A percentile compares a stretch with the other conserved stretches of the same genome.
Evolutionary conservation across 2,329 filamentous ascomycete species (phyloP).

Genomic region (Elsinoe fawcettii): DNA sequence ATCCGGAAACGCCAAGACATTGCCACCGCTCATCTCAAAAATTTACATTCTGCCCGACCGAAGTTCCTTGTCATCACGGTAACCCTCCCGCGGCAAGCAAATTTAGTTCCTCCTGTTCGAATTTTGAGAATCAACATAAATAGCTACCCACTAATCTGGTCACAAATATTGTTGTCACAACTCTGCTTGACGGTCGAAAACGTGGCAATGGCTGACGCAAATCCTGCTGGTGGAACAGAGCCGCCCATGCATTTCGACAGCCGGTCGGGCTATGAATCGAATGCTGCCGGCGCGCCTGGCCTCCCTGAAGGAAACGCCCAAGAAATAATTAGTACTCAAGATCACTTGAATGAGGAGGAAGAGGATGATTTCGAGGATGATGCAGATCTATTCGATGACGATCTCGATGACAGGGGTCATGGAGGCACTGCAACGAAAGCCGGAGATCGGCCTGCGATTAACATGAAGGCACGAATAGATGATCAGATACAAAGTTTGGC

Average conservation of each 20-base stretch:
- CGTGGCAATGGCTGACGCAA: not conserved
- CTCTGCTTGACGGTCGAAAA: not conserved
- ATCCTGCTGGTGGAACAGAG: not conserved
- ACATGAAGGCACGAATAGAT: conserved; percentile 69
- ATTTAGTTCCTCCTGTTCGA: not conserved
- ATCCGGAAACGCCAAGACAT: not conserved
- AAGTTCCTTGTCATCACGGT: too few relatives aligned
- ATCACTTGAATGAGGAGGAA: not conserved
- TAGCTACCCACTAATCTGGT: too few relatives aligned
- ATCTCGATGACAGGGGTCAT: not conserved
- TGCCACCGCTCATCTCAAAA: not conserved
- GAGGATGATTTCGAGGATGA: conserved; percentile 10
- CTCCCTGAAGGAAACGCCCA: not conserved
- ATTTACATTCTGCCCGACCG: not conserved
- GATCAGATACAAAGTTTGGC: conserved; percentile 82
- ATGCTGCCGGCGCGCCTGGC: not conserved
- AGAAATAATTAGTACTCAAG: not conserved
- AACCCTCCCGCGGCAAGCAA: not conserved
- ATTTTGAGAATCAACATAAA: not conserved
- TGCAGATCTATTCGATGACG: conserved; percentile 8
- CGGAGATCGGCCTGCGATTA: conserved; percentile 58
- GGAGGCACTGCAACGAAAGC: conserved; percentile 18
- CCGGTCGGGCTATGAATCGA: not conserved
- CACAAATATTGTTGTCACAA: not conserved
- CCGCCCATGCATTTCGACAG: conserved; percentile 1